A percentile compares a stretch with the other conserved stretches of the same genome.
Evolutionary conservation across 371 early-diverging fungal species (phyloP).

Genomic region (Capillidium heterosporum): DNA sequence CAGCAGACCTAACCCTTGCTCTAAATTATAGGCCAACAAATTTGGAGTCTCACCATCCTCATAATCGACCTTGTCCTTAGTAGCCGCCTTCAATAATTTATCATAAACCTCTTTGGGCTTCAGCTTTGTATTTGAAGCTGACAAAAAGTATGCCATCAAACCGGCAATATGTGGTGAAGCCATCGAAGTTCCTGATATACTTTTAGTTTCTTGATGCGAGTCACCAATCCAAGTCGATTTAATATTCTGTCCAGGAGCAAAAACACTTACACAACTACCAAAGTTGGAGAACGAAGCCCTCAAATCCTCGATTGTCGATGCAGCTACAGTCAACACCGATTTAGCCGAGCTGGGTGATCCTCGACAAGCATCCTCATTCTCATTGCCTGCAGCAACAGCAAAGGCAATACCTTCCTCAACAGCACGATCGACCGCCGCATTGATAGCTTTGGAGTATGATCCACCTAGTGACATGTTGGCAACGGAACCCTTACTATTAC

Average conservation of each 20-base stretch:
- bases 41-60: slow-evolving; percentile 53
- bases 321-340: slow-evolving; percentile 40
- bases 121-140: not conserved
- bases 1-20: too few species aligned
- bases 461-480: slow-evolving; percentile 38
- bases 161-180: slow-evolving; percentile 30
- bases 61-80: slow-evolving; percentile 38
- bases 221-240: slow-evolving; percentile 19
- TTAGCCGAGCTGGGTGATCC: slow-evolving; percentile 37
- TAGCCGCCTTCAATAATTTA: slow-evolving; percentile 10
- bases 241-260: slow-evolving; percentile 31
- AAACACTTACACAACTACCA: slow-evolving; percentile 51
- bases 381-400: slow-evolving; percentile 47
- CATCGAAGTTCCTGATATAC: slow-evolving; percentile 25
- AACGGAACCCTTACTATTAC: slow-evolving; percentile 8
- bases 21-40: slow-evolving; percentile 57
- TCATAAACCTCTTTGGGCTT: not conserved
- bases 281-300: slow-evolving; percentile 50
- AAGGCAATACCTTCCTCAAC: slow-evolving; percentile 23
- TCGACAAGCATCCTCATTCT: slow-evolving; percentile 25
- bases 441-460: slow-evolving; percentile 7
- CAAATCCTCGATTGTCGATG: slow-evolving; percentile 29
- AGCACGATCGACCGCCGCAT: slow-evolving; percentile 18
- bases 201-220: slow-evolving; percentile 11
- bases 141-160: not conserved